A percentile compares a stretch with the other conserved stretches of the same genome.
phyloP scores from a whole-genome alignment of 31 red algal species.

The Porphyra umbilicalis region DNA sequence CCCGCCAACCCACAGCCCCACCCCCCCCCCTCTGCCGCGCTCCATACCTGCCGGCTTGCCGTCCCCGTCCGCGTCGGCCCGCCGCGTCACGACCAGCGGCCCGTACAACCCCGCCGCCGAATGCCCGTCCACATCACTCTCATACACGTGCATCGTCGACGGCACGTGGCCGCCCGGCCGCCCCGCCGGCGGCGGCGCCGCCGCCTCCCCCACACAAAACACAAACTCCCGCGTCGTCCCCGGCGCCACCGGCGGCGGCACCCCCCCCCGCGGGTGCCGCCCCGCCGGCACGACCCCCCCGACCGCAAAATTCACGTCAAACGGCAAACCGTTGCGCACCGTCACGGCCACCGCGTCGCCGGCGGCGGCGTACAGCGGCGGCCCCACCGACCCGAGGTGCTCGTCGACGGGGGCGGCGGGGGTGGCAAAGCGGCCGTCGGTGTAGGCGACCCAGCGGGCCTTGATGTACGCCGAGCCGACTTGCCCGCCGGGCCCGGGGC shows the following conservation, averaged over 20 bases:
- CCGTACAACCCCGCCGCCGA: slow-evolving; percentile 19
- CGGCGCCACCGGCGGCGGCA: background rate
- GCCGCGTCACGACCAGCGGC: slow-evolving; percentile 15
- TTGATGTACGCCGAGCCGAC: background rate
- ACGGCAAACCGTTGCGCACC: background rate
- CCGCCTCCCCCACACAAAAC: slow-evolving; percentile 8
- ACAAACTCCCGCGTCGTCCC: background rate
- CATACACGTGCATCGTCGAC: background rate
- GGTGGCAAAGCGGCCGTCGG: slow-evolving; percentile 5
- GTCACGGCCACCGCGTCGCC: slow-evolving; percentile 2
- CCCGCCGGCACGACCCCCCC: background rate
- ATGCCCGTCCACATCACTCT: slow-evolving; percentile 9
- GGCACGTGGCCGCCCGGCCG: slow-evolving; percentile 5
- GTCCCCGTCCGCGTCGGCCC: background rate
- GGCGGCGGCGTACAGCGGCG: slow-evolving; percentile 1
- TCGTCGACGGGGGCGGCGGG: background rate
- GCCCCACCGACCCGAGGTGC: slow-evolving; percentile 6
- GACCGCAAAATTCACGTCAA: background rate
- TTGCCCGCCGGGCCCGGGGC: slow-evolving; percentile 4
- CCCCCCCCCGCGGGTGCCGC: too few relatives aligned
- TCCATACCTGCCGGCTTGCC: background rate
- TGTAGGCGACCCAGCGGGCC: background rate
- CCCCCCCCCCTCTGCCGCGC: slow-evolving; percentile 1
- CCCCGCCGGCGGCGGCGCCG: slow-evolving; percentile 11
- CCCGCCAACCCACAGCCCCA: slow-evolving; percentile 22